Evolutionary conservation across 2,329 filamentous ascomycete genomes (phyloP).

Genomic region (Penicillium nordicum): DNA sequence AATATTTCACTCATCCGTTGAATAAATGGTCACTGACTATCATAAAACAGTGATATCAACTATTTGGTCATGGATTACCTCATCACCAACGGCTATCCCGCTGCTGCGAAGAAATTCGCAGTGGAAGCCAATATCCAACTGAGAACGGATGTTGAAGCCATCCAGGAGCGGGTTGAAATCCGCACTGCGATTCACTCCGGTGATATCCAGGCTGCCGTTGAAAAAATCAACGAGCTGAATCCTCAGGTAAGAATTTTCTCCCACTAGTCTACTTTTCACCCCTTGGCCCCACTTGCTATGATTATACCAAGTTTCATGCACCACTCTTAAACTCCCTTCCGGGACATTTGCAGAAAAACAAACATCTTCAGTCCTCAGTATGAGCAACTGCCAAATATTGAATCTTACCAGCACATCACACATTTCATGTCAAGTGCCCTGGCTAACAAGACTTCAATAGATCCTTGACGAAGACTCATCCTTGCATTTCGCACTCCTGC

Average conservation of each 20-base stretch:
- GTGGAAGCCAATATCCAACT: constrained; percentile 84
- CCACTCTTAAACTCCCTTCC: constrained; percentile 89
- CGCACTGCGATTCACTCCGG: constrained; percentile 80
- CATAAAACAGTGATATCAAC: constrained; percentile 76
- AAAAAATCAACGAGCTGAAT: constrained; percentile 82
- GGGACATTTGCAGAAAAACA: constrained; percentile 80
- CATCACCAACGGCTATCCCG: constrained; percentile 90
- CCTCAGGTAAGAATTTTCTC: constrained; percentile 70
- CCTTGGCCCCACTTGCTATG: constrained; percentile 57
- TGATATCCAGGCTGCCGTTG: constrained; percentile 79
- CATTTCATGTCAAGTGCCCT: constrained; percentile 11
- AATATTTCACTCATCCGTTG: neutral
- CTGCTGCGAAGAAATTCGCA: constrained; percentile 88
- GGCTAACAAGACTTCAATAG: constrained; percentile 49
- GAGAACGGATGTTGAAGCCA: constrained; percentile 67
- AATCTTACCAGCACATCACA: constrained; percentile 11
- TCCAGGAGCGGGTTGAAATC: constrained; percentile 76
- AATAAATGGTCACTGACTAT: constrained; percentile 28
- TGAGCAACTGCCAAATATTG: constrained; percentile 55
- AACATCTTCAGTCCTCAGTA: constrained; percentile 79
- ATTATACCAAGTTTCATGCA: constrained; percentile 99
- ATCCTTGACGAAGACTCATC: constrained; percentile 79
- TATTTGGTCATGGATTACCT: constrained; percentile 94
- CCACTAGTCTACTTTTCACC: constrained; percentile 10
- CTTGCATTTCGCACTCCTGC: constrained; percentile 83